Percentiles rank a stretch among this genome's conserved stretches.
Conservation (phyloP, 2,329 filamentous ascomycete genomes). For the Alternaria hordeiaustralica region DNA sequence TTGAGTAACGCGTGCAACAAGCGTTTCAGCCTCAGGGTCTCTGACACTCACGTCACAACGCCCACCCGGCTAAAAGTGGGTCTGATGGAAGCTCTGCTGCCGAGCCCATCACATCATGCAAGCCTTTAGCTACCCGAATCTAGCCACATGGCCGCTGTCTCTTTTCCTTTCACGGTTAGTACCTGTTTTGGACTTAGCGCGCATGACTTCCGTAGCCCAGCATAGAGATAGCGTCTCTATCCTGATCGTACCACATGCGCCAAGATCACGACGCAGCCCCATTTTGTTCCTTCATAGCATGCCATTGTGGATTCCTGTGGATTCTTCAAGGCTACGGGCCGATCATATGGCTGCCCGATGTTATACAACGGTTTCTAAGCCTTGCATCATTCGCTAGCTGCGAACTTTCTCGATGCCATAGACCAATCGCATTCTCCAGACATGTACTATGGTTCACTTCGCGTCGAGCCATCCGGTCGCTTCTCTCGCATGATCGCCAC, state of each 20-base stretch:
- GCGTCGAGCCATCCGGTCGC: slow-evolving; percentile 11
- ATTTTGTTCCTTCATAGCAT: slow-evolving; percentile 3
- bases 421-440: slow-evolving; percentile 3
- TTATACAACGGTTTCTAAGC: slow-evolving; percentile 17
- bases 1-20: slow-evolving; percentile 5
- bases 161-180: slow-evolving; percentile 2
- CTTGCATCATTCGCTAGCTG: slow-evolving; percentile 3
- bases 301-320: slow-evolving; percentile 1
- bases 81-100: slow-evolving; percentile 3
- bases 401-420: not conserved
- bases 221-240: slow-evolving; percentile 1
- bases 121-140: slow-evolving; percentile 1
- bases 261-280: slow-evolving; percentile 4
- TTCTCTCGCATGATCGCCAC: slow-evolving; percentile 18
- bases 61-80: slow-evolving; percentile 18
- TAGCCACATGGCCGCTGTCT: not conserved
- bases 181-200: slow-evolving; percentile 4
- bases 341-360: slow-evolving; percentile 8
- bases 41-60: slow-evolving; percentile 25
- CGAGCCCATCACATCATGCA: slow-evolving; percentile 21
- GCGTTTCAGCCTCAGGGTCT: slow-evolving; percentile 33
- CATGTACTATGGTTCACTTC: slow-evolving; percentile 1
- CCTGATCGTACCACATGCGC: slow-evolving; percentile 7
- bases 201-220: slow-evolving; percentile 10
- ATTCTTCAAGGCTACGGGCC: slow-evolving; percentile 1